phyloP scores from a whole-genome alignment of 2,329 filamentous ascomycete species.

The Colletotrichum lini region DNA sequence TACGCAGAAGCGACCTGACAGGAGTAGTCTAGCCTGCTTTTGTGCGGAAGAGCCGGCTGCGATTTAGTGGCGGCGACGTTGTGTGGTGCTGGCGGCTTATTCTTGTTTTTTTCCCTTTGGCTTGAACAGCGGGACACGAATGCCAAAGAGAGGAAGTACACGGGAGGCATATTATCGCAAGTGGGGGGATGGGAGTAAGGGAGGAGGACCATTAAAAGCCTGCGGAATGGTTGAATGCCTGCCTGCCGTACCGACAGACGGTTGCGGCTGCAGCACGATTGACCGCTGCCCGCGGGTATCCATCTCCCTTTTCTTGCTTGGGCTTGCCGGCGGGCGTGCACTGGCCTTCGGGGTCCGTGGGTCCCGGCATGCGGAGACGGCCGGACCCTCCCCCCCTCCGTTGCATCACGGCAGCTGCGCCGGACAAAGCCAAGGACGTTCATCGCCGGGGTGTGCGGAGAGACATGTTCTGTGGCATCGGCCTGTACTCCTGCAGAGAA shows the following conservation, averaged over 20 bases:
- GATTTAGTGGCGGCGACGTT: background rate
- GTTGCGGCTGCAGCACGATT: background rate
- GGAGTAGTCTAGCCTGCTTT: background rate
- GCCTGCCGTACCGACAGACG: background rate
- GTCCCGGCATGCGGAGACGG: background rate
- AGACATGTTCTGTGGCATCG: background rate
- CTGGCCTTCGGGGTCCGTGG: background rate
- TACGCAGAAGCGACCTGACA: slow-evolving; percentile 1
- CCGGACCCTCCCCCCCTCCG: background rate
- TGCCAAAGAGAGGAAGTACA: no score
- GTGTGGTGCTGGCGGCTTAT: background rate
- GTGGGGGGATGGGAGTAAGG: no score
- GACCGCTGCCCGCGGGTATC: background rate
- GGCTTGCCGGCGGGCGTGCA: background rate
- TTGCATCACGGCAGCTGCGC: background rate
- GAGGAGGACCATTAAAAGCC: no score
- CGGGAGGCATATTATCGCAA: no score
- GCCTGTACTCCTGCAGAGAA: background rate
- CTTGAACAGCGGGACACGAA: background rate
- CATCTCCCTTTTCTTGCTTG: no score
- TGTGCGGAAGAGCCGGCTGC: background rate
- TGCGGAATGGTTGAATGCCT: background rate
- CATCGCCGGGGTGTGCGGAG: background rate
- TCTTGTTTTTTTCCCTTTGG: background rate
- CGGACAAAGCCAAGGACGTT: background rate